Percentiles rank a stretch among this genome's conserved stretches.
These are phyloP conservation scores for Thielaviopsis punctulata DNA, from an alignment of 2,329 filamentous ascomycete species.

Conservation along the genomic window DNA sequence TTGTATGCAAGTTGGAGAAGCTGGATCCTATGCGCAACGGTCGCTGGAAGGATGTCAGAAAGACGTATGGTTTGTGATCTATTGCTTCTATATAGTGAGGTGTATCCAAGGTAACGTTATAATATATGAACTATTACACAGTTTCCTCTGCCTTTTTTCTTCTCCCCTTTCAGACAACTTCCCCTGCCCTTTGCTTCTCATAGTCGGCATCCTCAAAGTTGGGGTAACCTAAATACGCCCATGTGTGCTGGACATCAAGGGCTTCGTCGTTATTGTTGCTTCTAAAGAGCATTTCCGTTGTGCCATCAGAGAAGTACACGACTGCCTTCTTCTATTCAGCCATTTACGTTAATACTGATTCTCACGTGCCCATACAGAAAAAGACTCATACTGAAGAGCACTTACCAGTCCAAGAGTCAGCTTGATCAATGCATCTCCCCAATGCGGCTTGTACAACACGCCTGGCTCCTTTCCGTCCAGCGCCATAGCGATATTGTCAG, in stretches of 20 bases:
- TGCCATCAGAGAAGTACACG: slow-evolving; percentile 25
- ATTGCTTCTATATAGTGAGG: not conserved
- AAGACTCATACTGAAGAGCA: not conserved
- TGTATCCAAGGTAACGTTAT: too few species aligned
- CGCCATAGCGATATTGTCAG: slow-evolving; percentile 34
- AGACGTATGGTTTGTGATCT: slow-evolving; percentile 17
- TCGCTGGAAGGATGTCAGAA: slow-evolving; percentile 57
- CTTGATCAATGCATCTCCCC: slow-evolving; percentile 34
- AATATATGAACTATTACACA: too few species aligned
- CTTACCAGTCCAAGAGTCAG: slow-evolving; percentile 35
- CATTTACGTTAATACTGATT: not conserved
- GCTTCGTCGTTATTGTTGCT: slow-evolving; percentile 26
- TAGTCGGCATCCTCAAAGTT: slow-evolving; percentile 24
- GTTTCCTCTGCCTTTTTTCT: too few species aligned
- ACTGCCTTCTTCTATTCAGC: slow-evolving; percentile 26
- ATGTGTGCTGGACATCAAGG: slow-evolving; percentile 26
- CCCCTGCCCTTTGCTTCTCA: not conserved
- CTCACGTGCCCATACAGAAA: too few species aligned
- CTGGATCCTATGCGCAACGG: slow-evolving; percentile 60
- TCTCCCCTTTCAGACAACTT: too few species aligned
- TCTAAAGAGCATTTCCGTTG: slow-evolving; percentile 25
- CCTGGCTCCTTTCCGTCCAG: slow-evolving; percentile 24
- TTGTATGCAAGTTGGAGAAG: slow-evolving; percentile 35
- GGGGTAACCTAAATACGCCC: slow-evolving; percentile 26
- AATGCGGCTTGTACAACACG: slow-evolving; percentile 25